Conservation (phyloP, 441 rosid genomes). For the Erodium trifolium region DNA sequence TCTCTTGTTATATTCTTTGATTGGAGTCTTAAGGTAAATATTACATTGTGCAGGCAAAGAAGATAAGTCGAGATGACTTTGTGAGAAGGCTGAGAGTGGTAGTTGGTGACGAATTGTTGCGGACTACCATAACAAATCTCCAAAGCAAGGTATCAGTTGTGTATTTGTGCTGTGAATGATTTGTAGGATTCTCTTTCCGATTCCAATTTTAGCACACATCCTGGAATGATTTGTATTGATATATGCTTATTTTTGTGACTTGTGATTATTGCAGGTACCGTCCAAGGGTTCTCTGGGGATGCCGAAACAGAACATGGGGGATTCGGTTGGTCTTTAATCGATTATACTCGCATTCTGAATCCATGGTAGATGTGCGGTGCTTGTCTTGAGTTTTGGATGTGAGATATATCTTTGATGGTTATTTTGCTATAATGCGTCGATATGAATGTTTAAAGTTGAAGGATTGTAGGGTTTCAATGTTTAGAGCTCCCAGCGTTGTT, state of each 20-base stretch:
- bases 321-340: not conserved
- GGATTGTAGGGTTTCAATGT: not conserved
- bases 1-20: not conserved
- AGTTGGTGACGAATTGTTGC: slow-evolving; percentile 72
- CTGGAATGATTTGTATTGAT: no score
- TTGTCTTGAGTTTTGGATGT: no score
- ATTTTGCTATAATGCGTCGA: not conserved
- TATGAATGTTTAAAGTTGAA: not conserved
- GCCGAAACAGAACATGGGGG: not conserved
- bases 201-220: not conserved
- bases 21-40: not conserved
- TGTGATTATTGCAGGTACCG: not conserved
- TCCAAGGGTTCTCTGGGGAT: not conserved
- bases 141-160: slow-evolving; percentile 52
- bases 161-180: no score
- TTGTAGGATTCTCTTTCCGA: no score
- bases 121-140: slow-evolving; percentile 65
- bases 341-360: not conserved
- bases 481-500: no score
- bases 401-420: not conserved
- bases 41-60: slow-evolving; percentile 40
- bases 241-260: not conserved
- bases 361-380: not conserved
- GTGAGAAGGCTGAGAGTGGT: slow-evolving; percentile 54
- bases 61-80: slow-evolving; percentile 57